phyloP scores from a whole-genome alignment of 2,329 filamentous ascomycete genomes.

The Colletotrichum spinosum region DNA sequence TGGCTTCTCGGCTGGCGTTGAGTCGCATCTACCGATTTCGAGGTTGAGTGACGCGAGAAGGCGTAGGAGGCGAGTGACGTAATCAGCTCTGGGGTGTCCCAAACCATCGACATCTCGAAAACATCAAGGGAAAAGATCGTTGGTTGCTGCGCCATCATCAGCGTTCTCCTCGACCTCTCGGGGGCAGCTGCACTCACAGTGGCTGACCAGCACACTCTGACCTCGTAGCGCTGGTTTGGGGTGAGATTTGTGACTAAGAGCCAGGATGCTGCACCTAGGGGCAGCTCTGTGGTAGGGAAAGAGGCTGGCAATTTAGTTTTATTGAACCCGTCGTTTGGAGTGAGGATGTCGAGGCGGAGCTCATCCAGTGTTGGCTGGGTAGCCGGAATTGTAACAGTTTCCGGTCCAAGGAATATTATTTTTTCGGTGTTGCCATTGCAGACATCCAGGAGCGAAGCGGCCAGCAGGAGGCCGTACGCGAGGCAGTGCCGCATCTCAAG shows the following conservation, averaged over 20 bases:
- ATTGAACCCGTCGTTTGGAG: conserved; percentile 65
- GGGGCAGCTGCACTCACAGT: conserved; percentile 70
- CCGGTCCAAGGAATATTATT: conserved; percentile 83
- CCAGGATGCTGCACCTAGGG: conserved; percentile 78
- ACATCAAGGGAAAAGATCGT: conserved; percentile 80
- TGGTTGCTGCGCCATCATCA: conserved; percentile 74
- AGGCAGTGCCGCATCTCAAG: conserved; percentile 12
- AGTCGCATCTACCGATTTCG: conserved; percentile 35
- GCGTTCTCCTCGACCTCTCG: conserved; percentile 15
- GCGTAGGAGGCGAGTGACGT: conserved; percentile 74
- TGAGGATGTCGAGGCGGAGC: conserved; percentile 74
- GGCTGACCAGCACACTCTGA: conserved; percentile 92
- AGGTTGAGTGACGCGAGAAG: conserved; percentile 55
- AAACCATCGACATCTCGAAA: conserved; percentile 70
- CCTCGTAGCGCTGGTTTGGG: conserved; percentile 85
- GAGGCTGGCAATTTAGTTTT: conserved; percentile 73
- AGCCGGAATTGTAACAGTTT: conserved; percentile 65
- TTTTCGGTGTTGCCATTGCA: conserved; percentile 86
- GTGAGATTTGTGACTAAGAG: conserved; percentile 77
- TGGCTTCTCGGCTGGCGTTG: conserved; percentile 36
- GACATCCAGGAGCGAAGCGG: conserved; percentile 3
- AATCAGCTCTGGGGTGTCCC: conserved; percentile 71
- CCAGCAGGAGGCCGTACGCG: conserved; percentile 8
- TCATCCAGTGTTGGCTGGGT: conserved; percentile 67
- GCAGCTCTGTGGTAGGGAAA: conserved; percentile 69